Conservation (phyloP, 2,329 filamentous ascomycete species). For the Aspergillus quadricinctus region DNA sequence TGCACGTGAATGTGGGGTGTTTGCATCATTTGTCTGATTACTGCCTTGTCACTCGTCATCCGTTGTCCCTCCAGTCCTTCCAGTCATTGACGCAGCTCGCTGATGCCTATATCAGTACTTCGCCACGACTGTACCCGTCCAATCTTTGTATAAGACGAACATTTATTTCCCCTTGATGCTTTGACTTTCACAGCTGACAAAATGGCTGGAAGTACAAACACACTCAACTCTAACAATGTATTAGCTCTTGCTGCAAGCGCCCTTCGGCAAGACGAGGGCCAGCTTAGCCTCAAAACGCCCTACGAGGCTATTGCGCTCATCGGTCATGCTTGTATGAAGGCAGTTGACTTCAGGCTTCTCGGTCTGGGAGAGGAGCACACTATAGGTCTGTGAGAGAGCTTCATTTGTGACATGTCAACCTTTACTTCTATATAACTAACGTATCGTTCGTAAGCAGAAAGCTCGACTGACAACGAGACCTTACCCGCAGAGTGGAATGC, state of each 20-base stretch:
- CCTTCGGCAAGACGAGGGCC: conserved; percentile 24
- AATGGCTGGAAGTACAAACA: conserved; percentile 21
- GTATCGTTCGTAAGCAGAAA: conserved; percentile 16
- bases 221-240: conserved; percentile 24
- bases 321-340: conserved; percentile 75
- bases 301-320: conserved; percentile 83
- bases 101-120: background rate
- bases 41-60: too few species aligned
- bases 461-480: conserved; percentile 30
- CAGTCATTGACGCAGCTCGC: background rate
- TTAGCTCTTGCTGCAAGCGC: conserved; percentile 29
- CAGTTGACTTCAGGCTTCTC: conserved; percentile 73
- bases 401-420: background rate
- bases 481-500: conserved; percentile 79
- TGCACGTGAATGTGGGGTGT: conserved; percentile 2
- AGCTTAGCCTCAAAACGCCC: conserved; percentile 39
- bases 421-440: background rate
- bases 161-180: background rate
- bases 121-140: background rate
- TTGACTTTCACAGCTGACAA: background rate
- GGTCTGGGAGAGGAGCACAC: conserved; percentile 81
- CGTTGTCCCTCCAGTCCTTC: background rate
- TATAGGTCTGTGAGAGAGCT: conserved; percentile 50
- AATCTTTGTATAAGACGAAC: background rate
- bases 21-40: background rate